Evolutionary conservation across 805 yeast genomes (phyloP).

Genomic region (Torulaspora franciscae): DNA sequence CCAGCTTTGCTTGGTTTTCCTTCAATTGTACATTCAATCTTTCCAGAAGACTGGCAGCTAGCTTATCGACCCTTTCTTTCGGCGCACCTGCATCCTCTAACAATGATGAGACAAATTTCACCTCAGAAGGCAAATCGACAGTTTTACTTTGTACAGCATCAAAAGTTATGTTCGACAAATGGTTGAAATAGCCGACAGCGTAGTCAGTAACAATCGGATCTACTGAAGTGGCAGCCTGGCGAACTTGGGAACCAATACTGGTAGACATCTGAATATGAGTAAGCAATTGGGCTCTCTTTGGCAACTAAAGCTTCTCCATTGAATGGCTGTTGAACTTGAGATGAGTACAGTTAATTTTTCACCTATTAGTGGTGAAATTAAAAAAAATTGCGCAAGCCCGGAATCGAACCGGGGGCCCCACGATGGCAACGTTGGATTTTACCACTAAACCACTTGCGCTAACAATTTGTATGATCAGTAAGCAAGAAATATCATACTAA

Average conservation of each 20-base stretch:
- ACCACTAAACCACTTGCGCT: constrained; percentile 34
- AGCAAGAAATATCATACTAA: no score
- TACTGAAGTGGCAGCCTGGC: constrained; percentile 79
- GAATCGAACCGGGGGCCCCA: constrained; percentile 34
- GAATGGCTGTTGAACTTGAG: background rate
- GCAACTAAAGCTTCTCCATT: background rate
- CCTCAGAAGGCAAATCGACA: constrained; percentile 61
- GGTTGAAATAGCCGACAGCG: constrained; percentile 85
- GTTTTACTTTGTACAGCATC: constrained; percentile 78
- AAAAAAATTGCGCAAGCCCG: constrained; percentile 29
- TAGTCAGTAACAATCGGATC: constrained; percentile 85
- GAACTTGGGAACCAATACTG: constrained; percentile 51
- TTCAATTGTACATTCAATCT: constrained; percentile 49
- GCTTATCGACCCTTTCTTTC: constrained; percentile 45
- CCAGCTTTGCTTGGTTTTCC: constrained; percentile 67
- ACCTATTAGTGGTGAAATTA: background rate
- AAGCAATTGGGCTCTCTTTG: background rate
- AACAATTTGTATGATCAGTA: background rate
- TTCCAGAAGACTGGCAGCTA: constrained; percentile 45
- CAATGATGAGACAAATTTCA: constrained; percentile 59
- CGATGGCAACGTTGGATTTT: constrained; percentile 34
- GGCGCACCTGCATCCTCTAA: constrained; percentile 82
- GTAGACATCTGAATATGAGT: constrained; percentile 16
- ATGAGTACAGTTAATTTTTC: constrained; percentile 3
- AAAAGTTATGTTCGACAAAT: constrained; percentile 68